Conservation (phyloP, 345 rosid species). For the Pistacia atlantica region DNA sequence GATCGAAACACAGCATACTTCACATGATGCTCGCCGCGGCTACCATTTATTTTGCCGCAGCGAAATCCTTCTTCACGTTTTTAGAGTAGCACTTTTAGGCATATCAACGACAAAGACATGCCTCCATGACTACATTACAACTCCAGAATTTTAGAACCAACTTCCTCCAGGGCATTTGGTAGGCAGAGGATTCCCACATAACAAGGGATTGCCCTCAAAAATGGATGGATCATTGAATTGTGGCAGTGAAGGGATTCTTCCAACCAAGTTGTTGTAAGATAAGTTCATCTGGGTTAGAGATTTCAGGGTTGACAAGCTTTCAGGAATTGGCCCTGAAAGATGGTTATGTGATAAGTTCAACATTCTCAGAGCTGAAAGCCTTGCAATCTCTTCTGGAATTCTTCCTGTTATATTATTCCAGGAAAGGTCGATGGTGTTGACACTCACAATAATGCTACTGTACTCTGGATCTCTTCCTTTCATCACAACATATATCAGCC, state of each 20-base stretch:
- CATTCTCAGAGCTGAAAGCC: conserved; percentile 30
- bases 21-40: too few relatives aligned
- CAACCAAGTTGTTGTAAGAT: conserved; percentile 51
- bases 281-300: conserved; percentile 41
- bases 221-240: conserved; percentile 45
- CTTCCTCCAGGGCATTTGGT: conserved; percentile 30
- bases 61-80: too few relatives aligned
- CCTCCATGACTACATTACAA: too few relatives aligned
- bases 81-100: too few relatives aligned
- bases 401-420: conserved; percentile 44
- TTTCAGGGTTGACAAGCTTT: conserved; percentile 37
- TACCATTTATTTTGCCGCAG: too few relatives aligned
- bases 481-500: conserved; percentile 34
- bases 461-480: conserved; percentile 36
- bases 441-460: conserved; percentile 12
- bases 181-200: conserved; percentile 53
- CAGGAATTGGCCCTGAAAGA: conserved; percentile 51
- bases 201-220: conserved; percentile 43
- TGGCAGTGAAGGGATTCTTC: conserved; percentile 42
- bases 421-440: conserved; percentile 40
- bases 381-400: conserved; percentile 34
- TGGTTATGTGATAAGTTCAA: conserved; percentile 47
- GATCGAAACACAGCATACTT: too few relatives aligned
- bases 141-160: background rate
- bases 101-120: background rate